These are phyloP conservation scores for Arthrobotrys pseudoclavata DNA, from an alignment of 2,329 filamentous ascomycete species.

Conservation along the genomic window DNA sequence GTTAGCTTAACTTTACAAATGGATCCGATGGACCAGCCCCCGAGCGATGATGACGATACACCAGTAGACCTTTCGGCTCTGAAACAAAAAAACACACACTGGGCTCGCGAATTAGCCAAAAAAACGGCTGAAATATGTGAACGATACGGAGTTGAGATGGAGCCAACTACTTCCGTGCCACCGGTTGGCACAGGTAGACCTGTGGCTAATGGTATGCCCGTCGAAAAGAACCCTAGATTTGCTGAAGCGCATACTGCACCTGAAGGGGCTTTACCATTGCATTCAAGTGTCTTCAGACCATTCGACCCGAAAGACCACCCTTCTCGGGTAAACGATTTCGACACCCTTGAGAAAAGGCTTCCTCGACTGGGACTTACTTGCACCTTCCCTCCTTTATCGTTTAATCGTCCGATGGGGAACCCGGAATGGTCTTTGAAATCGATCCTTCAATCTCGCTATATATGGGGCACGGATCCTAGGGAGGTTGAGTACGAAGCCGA, in stretches of 20 bases:
- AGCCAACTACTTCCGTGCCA: not conserved
- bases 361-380: slow-evolving; percentile 7
- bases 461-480: not conserved
- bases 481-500: slow-evolving; percentile 35
- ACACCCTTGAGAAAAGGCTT: not conserved
- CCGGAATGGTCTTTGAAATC: slow-evolving; percentile 46
- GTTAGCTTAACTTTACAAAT: not conserved
- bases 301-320: slow-evolving; percentile 7
- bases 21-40: not conserved
- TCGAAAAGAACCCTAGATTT: not conserved
- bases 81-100: not conserved
- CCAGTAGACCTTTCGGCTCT: not conserved
- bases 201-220: not conserved
- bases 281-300: slow-evolving; percentile 16
- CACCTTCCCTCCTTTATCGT: slow-evolving; percentile 35
- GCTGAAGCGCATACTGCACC: not conserved
- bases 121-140: not conserved
- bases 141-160: not conserved
- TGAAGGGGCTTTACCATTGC: slow-evolving; percentile 1
- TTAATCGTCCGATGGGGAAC: slow-evolving; percentile 23
- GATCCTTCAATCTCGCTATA: slow-evolving; percentile 32
- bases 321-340: not conserved
- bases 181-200: not conserved
- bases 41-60: not conserved
- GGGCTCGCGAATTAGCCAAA: not conserved